A percentile compares a stretch with the other conserved stretches of the same genome.
phyloP scores from a whole-genome alignment of 2,329 filamentous ascomycete species.

The Fusarium tuaranense region DNA sequence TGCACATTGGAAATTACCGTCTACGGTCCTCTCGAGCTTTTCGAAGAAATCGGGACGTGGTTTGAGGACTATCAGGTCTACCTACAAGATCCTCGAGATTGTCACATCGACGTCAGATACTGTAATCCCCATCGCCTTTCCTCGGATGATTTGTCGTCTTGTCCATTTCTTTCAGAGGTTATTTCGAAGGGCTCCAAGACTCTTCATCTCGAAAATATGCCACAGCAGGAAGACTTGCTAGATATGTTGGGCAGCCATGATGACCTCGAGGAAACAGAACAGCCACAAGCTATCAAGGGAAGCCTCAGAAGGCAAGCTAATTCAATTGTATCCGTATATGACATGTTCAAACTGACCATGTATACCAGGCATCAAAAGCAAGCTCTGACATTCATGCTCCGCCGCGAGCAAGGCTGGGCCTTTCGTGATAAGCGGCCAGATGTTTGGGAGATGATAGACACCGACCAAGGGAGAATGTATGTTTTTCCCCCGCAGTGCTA shows the following conservation, averaged over 20 bases:
- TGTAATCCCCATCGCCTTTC: slow-evolving; percentile 53
- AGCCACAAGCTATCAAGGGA: slow-evolving; percentile 43
- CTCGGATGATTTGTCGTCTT: neutral
- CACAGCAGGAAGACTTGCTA: slow-evolving; percentile 36
- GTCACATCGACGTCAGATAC: slow-evolving; percentile 45
- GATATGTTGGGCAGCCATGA: slow-evolving; percentile 40
- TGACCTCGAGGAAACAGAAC: slow-evolving; percentile 44
- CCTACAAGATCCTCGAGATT: slow-evolving; percentile 50
- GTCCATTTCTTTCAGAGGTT: neutral
- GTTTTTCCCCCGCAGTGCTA: no score
- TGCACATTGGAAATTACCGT: slow-evolving; percentile 41
- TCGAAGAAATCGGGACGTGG: slow-evolving; percentile 46
- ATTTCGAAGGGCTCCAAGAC: neutral
- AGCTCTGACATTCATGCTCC: slow-evolving; percentile 57
- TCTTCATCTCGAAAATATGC: slow-evolving; percentile 10
- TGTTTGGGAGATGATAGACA: slow-evolving; percentile 49
- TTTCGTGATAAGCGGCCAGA: slow-evolving; percentile 43
- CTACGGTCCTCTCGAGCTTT: slow-evolving; percentile 45
- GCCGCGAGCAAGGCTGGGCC: slow-evolving; percentile 52
- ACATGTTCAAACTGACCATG: neutral
- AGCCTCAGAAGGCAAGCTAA: slow-evolving; percentile 37
- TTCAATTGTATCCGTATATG: no score
- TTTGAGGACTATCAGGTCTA: slow-evolving; percentile 48
- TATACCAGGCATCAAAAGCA: slow-evolving; percentile 55
- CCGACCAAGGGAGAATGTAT: slow-evolving; percentile 34